Base-by-base conservation (phyloP, 163 green algal genomes). In the Smithsoniella earleae region DNA sequence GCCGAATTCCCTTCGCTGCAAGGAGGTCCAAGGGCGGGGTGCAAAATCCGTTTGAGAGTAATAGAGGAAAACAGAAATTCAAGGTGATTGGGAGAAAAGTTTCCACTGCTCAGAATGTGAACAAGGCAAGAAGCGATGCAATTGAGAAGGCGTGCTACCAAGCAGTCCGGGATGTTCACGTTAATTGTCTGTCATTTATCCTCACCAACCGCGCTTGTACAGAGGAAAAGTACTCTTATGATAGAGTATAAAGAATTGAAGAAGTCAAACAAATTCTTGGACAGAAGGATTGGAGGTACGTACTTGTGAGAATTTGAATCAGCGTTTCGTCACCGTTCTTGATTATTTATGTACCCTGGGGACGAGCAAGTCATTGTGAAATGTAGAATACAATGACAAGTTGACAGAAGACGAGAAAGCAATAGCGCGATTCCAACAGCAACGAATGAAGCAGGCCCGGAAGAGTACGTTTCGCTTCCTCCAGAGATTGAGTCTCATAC, bases 211-310 rank as follows among this genome's bases (percentile, higher is more conserved):
- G 0, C 33, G 28, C 2, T 28, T 36, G 1, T 81, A 73, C 83
- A 94, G 89, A 81, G 91, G 28, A 94, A 96, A 75, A 86, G 87
- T 69, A 96, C 89, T 2, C 76, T 97, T 43, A 81, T 97, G 27
- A 86, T 95, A 5, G 91, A 97, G 79, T 95, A 96, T 78, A 83
- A 85, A 36, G 79, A 87, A 78, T 77, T 91, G n/a, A 82, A 83
- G 20, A 96, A 92, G 69, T 77, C 84, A 33, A 97, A 96, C 73
- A 83, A 79, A 0, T 96, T 97, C 66, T 79, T 96, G 2, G 92
- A 97, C 78, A 78, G 85, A 16, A 89, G 91, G 5, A 93, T 97
- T 58, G 90, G 90, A 52, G 88, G 88, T 92, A 73, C 25, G 73
- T n/a, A 20, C 4, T 30, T n/a, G n/a, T n/a, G n/a, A n/a, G n/a